Percentiles rank a stretch among this genome's conserved stretches.
These are phyloP conservation scores for Sarocladiaceae sp. DNA, from an alignment of 2,329 filamentous ascomycete genomes.

Conservation along the genomic window DNA sequence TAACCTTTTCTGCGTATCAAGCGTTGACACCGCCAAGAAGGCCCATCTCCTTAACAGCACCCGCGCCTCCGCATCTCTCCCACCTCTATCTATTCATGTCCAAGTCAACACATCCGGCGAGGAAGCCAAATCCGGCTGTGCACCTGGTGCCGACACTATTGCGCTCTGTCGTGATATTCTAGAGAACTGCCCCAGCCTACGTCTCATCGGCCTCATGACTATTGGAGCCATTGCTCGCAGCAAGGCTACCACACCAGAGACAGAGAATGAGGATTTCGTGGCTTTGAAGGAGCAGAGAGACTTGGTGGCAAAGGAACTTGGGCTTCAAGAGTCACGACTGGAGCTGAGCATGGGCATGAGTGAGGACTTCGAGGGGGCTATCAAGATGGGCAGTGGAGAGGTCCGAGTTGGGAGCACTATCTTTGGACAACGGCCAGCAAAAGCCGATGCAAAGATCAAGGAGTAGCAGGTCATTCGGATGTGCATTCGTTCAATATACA, in stretches of 20 bases:
- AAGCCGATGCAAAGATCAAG: slow-evolving; percentile 70
- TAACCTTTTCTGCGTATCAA: slow-evolving; percentile 89
- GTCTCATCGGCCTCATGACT: slow-evolving; percentile 86
- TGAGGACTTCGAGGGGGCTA: slow-evolving; percentile 87
- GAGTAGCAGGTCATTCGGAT: too few species aligned
- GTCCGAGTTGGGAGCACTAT: slow-evolving; percentile 92
- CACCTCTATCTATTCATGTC: slow-evolving; percentile 69
- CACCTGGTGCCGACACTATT: slow-evolving; percentile 58
- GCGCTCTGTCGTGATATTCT: slow-evolving; percentile 67
- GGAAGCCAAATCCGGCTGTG: slow-evolving; percentile 75
- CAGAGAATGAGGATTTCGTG: slow-evolving; percentile 89
- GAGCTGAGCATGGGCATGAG: slow-evolving; percentile 99
- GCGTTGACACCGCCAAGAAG: slow-evolving; percentile 85
- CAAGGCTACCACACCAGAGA: slow-evolving; percentile 65
- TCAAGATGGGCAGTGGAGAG: slow-evolving; percentile 78
- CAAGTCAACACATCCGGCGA: slow-evolving; percentile 96
- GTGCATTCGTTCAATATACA: too few species aligned
- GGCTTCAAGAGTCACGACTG: slow-evolving; percentile 46
- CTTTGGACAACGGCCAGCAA: slow-evolving; percentile 78
- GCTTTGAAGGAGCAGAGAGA: slow-evolving; percentile 66
- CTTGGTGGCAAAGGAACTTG: slow-evolving; percentile 53
- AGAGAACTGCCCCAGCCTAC: slow-evolving; percentile 67
- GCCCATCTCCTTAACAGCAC: slow-evolving; percentile 76
- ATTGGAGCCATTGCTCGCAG: slow-evolving; percentile 92
- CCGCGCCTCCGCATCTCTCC: slow-evolving; percentile 49